These are phyloP conservation scores for Malus hybrid DNA, from an alignment of 331 rosid species.

Conservation along the genomic window DNA sequence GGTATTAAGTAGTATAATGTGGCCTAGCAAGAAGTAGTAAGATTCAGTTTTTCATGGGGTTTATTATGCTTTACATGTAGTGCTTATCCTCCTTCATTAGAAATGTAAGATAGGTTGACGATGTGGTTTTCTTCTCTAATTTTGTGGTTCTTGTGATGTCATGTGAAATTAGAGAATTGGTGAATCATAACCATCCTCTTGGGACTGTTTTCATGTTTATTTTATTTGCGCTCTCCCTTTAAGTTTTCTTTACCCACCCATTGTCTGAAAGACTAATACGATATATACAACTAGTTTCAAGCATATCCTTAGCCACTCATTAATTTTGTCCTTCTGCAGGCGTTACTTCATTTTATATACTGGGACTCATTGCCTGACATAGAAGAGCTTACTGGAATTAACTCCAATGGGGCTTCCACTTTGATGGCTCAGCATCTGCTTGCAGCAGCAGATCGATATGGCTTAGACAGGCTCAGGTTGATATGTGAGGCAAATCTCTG, in stretches of 20 bases:
- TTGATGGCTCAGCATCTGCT: constrained; percentile 86
- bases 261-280: background rate
- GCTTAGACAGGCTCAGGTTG: constrained; percentile 68
- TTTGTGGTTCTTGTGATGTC: background rate
- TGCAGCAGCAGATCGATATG: constrained; percentile 84
- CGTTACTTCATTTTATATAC: constrained; percentile 71
- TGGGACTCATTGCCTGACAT: constrained; percentile 76
- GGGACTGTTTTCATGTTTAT: background rate
- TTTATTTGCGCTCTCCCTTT: background rate
- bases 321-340: constrained; percentile 39
- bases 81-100: background rate
- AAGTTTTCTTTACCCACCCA: background rate
- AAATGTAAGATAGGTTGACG: background rate
- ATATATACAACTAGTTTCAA: background rate
- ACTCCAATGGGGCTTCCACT: constrained; percentile 58
- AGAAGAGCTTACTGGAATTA: constrained; percentile 63
- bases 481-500: constrained; percentile 61
- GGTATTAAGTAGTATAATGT: background rate
- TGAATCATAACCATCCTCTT: background rate
- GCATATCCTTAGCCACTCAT: constrained; percentile 6
- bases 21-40: background rate
- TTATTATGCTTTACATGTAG: background rate
- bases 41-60: background rate
- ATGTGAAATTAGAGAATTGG: background rate
- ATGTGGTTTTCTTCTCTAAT: background rate